Evolutionary conservation across 768 basidiomycete genomes (phyloP).

Genomic region (Rhizopogon vinicolor): DNA sequence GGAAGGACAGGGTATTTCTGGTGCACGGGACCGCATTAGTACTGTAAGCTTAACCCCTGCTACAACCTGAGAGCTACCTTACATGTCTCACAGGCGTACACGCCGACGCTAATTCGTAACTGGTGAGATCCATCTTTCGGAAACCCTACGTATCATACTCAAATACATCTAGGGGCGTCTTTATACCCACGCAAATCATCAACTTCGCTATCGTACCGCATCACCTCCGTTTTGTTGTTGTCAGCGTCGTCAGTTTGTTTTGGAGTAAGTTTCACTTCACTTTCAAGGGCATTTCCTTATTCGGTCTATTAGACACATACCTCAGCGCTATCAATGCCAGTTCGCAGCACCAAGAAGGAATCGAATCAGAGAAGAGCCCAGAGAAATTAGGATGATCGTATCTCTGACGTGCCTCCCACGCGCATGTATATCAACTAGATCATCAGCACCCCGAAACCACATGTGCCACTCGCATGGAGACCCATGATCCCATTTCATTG

Average conservation of each 20-base stretch:
- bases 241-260: conserved; percentile 75
- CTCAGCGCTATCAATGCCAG: conserved; percentile 52
- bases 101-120: conserved; percentile 69
- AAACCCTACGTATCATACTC: background rate
- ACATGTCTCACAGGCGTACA: conserved; percentile 49
- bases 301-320: conserved; percentile 47
- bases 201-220: conserved; percentile 77
- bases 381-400: background rate
- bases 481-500: too few relatives aligned
- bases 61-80: background rate
- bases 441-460: background rate
- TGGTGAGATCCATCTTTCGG: conserved; percentile 41
- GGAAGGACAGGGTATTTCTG: conserved; percentile 63
- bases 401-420: background rate
- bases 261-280: conserved; percentile 59
- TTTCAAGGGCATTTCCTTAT: background rate
- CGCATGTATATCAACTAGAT: background rate
- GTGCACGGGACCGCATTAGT: conserved; percentile 43
- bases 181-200: conserved; percentile 70
- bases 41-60: conserved; percentile 18
- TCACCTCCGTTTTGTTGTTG: conserved; percentile 69
- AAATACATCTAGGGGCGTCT: conserved; percentile 50
- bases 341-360: conserved; percentile 1
- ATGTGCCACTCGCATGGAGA: too few relatives aligned
- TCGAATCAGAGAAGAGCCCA: background rate